These are phyloP conservation scores for Aspergillus mulundensis DNA, from an alignment of 495 filamentous ascomycete genomes.

Conservation along the genomic window DNA sequence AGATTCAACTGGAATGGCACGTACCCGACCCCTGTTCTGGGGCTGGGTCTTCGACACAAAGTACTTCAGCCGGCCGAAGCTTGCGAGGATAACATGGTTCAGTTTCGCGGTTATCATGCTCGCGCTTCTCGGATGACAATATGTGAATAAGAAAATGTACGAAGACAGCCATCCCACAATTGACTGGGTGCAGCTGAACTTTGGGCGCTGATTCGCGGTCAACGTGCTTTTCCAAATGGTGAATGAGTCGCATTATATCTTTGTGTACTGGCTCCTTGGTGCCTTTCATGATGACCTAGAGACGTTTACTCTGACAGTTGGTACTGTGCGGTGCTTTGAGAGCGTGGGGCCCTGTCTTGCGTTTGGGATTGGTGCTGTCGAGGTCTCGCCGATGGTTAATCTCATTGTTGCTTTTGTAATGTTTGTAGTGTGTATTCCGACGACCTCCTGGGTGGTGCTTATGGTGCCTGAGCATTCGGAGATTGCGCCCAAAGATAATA, in stretches of 20 bases:
- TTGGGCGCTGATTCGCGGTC: slow-evolving; percentile 8
- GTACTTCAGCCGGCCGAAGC: slow-evolving; percentile 1
- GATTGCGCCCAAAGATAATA: background rate
- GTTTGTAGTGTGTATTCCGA: slow-evolving; percentile 7
- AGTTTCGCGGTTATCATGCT: slow-evolving; percentile 5
- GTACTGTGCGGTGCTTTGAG: slow-evolving; percentile 12
- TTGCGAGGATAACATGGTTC: slow-evolving; percentile 12
- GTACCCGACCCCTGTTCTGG: slow-evolving; percentile 14
- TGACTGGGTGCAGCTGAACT: slow-evolving; percentile 5
- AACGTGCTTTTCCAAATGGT: slow-evolving; percentile 10
- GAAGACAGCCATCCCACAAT: slow-evolving; percentile 6
- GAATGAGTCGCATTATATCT: slow-evolving; percentile 14
- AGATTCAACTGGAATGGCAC: slow-evolving; percentile 11
- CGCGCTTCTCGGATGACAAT: slow-evolving; percentile 3
- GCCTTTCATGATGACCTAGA: slow-evolving; percentile 10
- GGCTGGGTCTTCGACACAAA: slow-evolving; percentile 8
- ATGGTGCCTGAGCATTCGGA: slow-evolving; percentile 9
- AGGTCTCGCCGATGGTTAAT: slow-evolving; percentile 11
- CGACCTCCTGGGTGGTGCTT: slow-evolving; percentile 11
- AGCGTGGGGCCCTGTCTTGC: slow-evolving; percentile 7
- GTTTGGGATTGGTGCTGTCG: slow-evolving; percentile 10
- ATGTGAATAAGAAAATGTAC: slow-evolving; percentile 9
- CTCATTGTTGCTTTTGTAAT: slow-evolving; percentile 10
- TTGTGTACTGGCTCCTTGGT: slow-evolving; percentile 10
- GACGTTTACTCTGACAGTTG: slow-evolving; percentile 9